Evolutionary conservation across 2,329 filamentous ascomycete species (phyloP), one percentile per base, ranked within the genome.

Genomic region (Aspergillus flavus): DNA sequence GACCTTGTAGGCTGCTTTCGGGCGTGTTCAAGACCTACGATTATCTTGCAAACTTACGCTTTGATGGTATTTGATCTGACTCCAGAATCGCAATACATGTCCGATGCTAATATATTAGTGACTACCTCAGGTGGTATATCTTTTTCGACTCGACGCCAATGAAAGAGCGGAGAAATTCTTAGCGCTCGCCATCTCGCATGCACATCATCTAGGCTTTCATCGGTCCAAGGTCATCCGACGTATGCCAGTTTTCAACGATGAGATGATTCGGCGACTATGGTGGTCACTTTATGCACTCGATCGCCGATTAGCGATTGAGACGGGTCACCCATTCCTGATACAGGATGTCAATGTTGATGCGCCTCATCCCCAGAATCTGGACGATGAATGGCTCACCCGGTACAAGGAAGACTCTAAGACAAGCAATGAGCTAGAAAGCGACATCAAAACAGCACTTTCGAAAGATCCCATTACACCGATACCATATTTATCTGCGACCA

Each of bases 261-360:
- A 76, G 48, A 71, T 74, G 65, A 50, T 57, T 39, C 72, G 73
- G 23, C 67, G 73, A 3, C 57, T 76, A 1, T 75, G 73, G 61
- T 76, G 74, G 74, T 70, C 71, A 45, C 63, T 73, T 1, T 72
- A 72, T 43, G 41, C 68, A 2, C 52, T 73, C 57, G 70, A 73
- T 50, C 63, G 71, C 30, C 58, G 70, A 58, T 21, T 72, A 23
- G 64, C 70, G 6, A 68, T 72, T 39, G 69, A 72, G 36, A 72
- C 68, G 0, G 71, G 70, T 6, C 71, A 67, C 21, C 71, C 71
- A 9, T 71, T 72, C n/a, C 23, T 73, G 1, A 71, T 73, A 14
- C 69, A 71, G 32, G 70, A 73, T 34, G 34, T 69, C 1, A 72
- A 73, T 26, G 61, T 71, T 10, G 68, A 72, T 43, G 66, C 68